These are phyloP conservation scores for Prunus persica DNA, from an alignment of 306 rosid species.

Conservation along the genomic window Prunus_persica_NCBIv2 NC_034014.1:27882001-27882500, in stretches of 20 bases:
- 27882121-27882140: conserved; percentile 26
- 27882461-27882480: conserved; percentile 9
- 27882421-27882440: neutral
- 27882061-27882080: neutral
- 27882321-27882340: conserved; percentile 27
- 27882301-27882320: conserved; percentile 42
- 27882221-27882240: conserved; percentile 23
- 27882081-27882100: neutral
- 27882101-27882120: conserved; percentile 37
- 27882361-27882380: neutral
- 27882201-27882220: conserved; percentile 12
- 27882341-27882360: conserved; percentile 11
- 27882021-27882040: neutral
- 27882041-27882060: neutral
- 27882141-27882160: conserved; percentile 27
- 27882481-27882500: conserved; percentile 7
- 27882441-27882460: conserved; percentile 14
- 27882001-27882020: neutral
- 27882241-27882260: conserved; percentile 25
- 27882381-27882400: conserved; percentile 6
- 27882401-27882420: conserved; percentile 14
- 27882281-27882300: conserved; percentile 26
- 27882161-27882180: conserved; percentile 27
- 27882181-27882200: conserved; percentile 15
- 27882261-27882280: conserved; percentile 31